Conservation (phyloP, 441 rosid species). For the Manihot esculenta region DNA sequence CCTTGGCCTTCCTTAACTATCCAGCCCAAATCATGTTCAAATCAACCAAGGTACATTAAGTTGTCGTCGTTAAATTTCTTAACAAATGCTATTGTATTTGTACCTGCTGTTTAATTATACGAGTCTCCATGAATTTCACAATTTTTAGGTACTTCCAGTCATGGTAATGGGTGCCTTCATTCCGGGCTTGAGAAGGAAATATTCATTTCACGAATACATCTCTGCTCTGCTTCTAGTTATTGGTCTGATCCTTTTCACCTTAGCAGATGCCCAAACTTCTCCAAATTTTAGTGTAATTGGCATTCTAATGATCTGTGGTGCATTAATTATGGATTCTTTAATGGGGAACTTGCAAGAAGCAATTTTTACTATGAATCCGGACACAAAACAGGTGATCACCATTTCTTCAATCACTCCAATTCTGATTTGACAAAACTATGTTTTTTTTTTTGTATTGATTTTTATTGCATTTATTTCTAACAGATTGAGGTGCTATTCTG, state of each 20-base stretch:
- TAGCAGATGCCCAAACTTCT: slow-evolving; percentile 73
- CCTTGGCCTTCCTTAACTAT: slow-evolving; percentile 81
- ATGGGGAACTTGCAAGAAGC: slow-evolving; percentile 91
- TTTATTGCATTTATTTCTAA: slow-evolving; percentile 3
- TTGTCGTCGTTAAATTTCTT: background rate
- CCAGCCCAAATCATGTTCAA: slow-evolving; percentile 94
- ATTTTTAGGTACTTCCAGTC: slow-evolving; percentile 65
- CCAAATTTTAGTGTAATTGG: slow-evolving; percentile 74
- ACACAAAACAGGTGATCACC: slow-evolving; percentile 64
- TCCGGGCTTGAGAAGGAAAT: slow-evolving; percentile 78
- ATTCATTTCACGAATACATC: slow-evolving; percentile 68
- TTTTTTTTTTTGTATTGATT: background rate
- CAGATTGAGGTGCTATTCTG: slow-evolving; percentile 88
- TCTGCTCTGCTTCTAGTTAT: slow-evolving; percentile 70
- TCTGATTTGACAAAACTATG: slow-evolving; percentile 3
- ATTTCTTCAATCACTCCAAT: background rate
- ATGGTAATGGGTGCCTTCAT: slow-evolving; percentile 88
- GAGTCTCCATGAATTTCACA: background rate
- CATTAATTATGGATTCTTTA: slow-evolving; percentile 75
- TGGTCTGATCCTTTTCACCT: slow-evolving; percentile 72
- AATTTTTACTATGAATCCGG: slow-evolving; percentile 75
- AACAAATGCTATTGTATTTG: background rate
- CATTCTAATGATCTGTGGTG: slow-evolving; percentile 65
- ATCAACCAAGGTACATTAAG: slow-evolving; percentile 63
- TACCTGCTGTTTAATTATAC: background rate